A percentile compares a stretch with the other conserved stretches of the same genome.
phyloP scores from a whole-genome alignment of 164 flowering plant genomes.

The Liriodendron chinense region DNA sequence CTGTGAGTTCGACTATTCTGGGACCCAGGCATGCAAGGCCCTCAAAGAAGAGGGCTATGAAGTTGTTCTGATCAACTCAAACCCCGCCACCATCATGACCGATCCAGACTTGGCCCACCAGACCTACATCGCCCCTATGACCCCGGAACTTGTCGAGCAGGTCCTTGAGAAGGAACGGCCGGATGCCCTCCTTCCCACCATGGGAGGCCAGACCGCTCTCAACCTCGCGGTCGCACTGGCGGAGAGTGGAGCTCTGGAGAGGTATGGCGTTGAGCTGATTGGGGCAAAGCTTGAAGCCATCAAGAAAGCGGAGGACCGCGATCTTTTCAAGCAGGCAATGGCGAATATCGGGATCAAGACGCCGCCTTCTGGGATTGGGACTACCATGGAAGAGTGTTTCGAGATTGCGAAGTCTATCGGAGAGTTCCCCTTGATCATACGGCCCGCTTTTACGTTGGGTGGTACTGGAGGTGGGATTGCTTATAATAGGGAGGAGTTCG shows the following conservation, averaged over 20 bases:
- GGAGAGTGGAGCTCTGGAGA: slow-evolving; percentile 72
- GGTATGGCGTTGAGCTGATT: slow-evolving; percentile 78
- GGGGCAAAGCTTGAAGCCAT: slow-evolving; percentile 97
- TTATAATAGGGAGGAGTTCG: slow-evolving; percentile 89
- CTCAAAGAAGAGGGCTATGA: slow-evolving; percentile 91
- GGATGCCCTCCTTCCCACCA: slow-evolving; percentile 92
- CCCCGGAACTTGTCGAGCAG: slow-evolving; percentile 84
- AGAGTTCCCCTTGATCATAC: slow-evolving; percentile 81
- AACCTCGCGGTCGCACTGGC: slow-evolving; percentile 92
- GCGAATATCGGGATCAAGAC: slow-evolving; percentile 78
- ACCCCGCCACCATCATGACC: slow-evolving; percentile 99
- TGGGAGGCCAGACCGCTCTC: slow-evolving; percentile 98
- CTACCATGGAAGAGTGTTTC: slow-evolving; percentile 73
- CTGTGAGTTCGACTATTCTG: slow-evolving; percentile 97
- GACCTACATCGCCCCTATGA: slow-evolving; percentile 90
- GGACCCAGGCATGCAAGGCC: slow-evolving; percentile 95
- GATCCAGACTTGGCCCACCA: slow-evolving; percentile 88
- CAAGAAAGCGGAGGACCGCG: slow-evolving; percentile 92
- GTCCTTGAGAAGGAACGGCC: slow-evolving; percentile 88
- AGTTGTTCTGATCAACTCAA: slow-evolving; percentile 81
- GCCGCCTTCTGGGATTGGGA: slow-evolving; percentile 89
- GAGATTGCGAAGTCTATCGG: slow-evolving; percentile 71
- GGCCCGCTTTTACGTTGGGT: slow-evolving; percentile 90
- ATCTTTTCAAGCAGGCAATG: slow-evolving; percentile 95
- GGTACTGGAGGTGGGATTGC: slow-evolving; percentile 98